A percentile compares a stretch with the other conserved stretches of the same genome.
Evolutionary conservation across 208 protist species (phyloP).

Genomic region (Plasmodiophora brassicae): DNA sequence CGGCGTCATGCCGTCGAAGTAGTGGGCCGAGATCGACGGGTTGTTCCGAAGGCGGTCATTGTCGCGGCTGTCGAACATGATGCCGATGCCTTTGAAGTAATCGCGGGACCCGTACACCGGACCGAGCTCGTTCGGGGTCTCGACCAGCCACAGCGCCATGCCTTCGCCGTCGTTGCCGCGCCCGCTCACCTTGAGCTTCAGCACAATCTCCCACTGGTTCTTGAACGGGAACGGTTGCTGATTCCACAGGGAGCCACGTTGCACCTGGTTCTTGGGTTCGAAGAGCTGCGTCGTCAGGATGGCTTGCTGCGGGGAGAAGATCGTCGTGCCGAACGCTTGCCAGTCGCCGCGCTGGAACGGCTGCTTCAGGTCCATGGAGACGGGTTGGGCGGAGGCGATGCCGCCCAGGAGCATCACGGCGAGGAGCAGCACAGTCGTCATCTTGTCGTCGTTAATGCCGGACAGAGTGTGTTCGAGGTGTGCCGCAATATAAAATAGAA

Average conservation of each 20-base stretch:
- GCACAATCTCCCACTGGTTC: neutral
- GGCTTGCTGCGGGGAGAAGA: neutral
- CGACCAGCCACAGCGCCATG: neutral
- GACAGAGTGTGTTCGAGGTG: too few species aligned
- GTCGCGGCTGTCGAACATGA: neutral
- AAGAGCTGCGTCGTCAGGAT: neutral
- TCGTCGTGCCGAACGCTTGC: neutral
- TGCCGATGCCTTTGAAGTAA: neutral
- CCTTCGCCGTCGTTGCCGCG: neutral
- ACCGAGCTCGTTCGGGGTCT: neutral
- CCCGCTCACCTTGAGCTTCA: neutral
- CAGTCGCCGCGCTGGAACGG: too few species aligned
- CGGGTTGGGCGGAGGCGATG: too few species aligned
- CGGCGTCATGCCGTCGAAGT: neutral
- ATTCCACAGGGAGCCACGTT: neutral
- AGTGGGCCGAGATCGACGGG: slow-evolving; percentile 21
- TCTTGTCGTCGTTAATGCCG: too few species aligned
- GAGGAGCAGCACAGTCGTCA: too few species aligned
- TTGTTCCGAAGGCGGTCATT: neutral
- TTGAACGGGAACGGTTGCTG: neutral
- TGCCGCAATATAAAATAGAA: too few species aligned
- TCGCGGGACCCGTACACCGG: neutral
- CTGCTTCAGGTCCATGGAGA: too few species aligned
- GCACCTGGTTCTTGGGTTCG: neutral
- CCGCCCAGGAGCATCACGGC: too few species aligned